phyloP scores from a whole-genome alignment of 1,139 yeast species.

The Schizosaccharomyces versatilis region DNA sequence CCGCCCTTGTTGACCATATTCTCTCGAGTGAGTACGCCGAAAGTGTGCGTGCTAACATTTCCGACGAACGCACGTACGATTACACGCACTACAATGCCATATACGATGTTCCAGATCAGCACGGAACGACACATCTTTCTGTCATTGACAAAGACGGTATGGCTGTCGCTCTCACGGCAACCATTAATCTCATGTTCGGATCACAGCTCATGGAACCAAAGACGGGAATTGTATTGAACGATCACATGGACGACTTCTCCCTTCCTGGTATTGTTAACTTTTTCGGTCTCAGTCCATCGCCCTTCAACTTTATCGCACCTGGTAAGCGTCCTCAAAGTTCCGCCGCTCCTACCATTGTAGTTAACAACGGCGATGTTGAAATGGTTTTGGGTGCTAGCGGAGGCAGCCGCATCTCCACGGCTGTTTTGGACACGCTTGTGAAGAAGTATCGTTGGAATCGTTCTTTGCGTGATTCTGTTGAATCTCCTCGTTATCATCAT shows the following conservation, averaged over 20 bases:
- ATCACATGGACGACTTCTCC: slow-evolving; percentile 90
- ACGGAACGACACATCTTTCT: slow-evolving; percentile 9
- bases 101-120: slow-evolving; percentile 6
- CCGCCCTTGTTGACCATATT: slow-evolving; percentile 20
- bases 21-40: slow-evolving; percentile 34
- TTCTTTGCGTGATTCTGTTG: slow-evolving; percentile 41
- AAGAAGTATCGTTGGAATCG: slow-evolving; percentile 36
- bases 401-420: slow-evolving; percentile 72
- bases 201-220: slow-evolving; percentile 53
- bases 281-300: slow-evolving; percentile 60
- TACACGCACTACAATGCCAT: slow-evolving; percentile 57
- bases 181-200: slow-evolving; percentile 73
- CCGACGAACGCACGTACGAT: slow-evolving; percentile 33
- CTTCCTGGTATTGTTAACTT: slow-evolving; percentile 45
- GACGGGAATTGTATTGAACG: slow-evolving; percentile 68
- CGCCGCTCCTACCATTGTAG: slow-evolving; percentile 55
- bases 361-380: slow-evolving; percentile 35
- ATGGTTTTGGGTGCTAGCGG: slow-evolving; percentile 82
- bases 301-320: slow-evolving; percentile 54
- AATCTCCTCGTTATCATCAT: slow-evolving; percentile 70
- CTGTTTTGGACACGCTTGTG: slow-evolving; percentile 59
- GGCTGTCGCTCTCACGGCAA: slow-evolving; percentile 73
- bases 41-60: slow-evolving; percentile 26
- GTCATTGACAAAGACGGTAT: slow-evolving; percentile 22
- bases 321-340: slow-evolving; percentile 69